Conservation (phyloP, 148 eudicot genomes). For the Rhododendron ovatum region DNA sequence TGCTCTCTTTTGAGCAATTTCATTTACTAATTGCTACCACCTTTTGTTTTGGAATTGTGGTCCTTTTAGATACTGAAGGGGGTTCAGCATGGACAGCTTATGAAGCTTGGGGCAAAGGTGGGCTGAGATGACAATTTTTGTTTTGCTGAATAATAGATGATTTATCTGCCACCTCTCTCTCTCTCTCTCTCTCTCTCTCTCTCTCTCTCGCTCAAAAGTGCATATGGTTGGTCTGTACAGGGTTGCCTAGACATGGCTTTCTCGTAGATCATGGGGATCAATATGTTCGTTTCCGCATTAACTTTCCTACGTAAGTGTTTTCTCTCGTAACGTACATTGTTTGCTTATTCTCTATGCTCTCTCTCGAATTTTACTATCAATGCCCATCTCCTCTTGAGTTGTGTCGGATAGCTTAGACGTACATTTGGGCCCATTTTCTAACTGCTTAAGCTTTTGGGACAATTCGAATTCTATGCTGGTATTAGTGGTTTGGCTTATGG, state of each 20-base stretch:
- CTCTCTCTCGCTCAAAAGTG: background rate
- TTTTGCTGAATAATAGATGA: background rate
- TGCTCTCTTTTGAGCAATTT: conserved; percentile 5
- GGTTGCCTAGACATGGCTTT: conserved; percentile 76
- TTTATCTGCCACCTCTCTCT: background rate
- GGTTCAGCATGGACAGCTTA: conserved; percentile 84
- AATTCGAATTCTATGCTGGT: background rate
- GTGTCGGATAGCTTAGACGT: background rate
- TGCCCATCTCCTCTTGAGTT: background rate
- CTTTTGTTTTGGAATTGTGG: conserved; percentile 3
- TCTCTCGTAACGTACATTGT: background rate
- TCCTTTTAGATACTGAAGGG: conserved; percentile 74
- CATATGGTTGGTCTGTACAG: conserved; percentile 33
- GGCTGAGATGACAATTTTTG: background rate
- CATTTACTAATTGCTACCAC: background rate
- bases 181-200: background rate
- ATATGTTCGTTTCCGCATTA: conserved; percentile 69
- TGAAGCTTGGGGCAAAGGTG: conserved; percentile 80
- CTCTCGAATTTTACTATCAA: background rate
- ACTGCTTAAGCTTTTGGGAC: background rate
- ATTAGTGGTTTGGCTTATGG: background rate
- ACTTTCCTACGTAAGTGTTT: conserved; percentile 63
- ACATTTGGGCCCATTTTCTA: background rate
- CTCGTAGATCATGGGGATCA: conserved; percentile 73
- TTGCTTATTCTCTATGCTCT: conserved; percentile 1